A percentile compares a stretch with the other conserved stretches of the same genome.
phyloP scores from a whole-genome alignment of 1,139 yeast species.

The Lodderomyces margitis region DNA sequence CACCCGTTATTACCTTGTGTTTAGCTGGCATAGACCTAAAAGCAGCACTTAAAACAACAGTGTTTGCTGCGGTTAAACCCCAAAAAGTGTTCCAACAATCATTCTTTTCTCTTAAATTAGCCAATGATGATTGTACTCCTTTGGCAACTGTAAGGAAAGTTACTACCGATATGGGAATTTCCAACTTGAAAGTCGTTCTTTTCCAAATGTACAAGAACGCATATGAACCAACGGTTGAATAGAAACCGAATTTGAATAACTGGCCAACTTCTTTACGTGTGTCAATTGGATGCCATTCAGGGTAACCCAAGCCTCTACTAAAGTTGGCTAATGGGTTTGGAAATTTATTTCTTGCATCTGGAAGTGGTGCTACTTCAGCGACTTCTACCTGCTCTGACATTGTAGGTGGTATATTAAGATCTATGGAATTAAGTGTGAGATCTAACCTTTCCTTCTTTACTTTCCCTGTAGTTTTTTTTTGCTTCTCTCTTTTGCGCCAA shows the following conservation, averaged over 20 bases:
- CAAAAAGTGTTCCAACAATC: slow-evolving; percentile 52
- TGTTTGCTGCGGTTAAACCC: slow-evolving; percentile 45
- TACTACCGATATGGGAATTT: slow-evolving; percentile 39
- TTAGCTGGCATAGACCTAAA: slow-evolving; percentile 43
- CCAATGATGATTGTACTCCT: slow-evolving; percentile 28
- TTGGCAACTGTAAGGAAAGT: slow-evolving; percentile 44
- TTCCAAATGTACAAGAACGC: slow-evolving; percentile 50
- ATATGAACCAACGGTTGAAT: slow-evolving; percentile 48
- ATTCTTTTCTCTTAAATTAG: slow-evolving; percentile 48
- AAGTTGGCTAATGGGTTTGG: slow-evolving; percentile 46
- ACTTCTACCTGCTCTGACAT: slow-evolving; percentile 15
- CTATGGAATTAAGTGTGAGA: too few species aligned
- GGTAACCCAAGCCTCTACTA: slow-evolving; percentile 41
- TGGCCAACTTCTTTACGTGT: slow-evolving; percentile 41
- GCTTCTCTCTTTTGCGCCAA: slow-evolving; percentile 12
- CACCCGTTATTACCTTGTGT: slow-evolving; percentile 43
- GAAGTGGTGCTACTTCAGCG: slow-evolving; percentile 16
- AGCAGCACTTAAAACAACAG: slow-evolving; percentile 40
- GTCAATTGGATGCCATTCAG: slow-evolving; percentile 46
- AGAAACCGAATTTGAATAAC: slow-evolving; percentile 42
- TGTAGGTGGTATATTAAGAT: background rate
- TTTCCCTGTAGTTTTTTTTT: too few species aligned
- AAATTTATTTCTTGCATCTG: slow-evolving; percentile 42
- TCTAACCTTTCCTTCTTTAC: too few species aligned
- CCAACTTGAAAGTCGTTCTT: slow-evolving; percentile 45